Percentiles rank a stretch among this genome's conserved stretches.
These are phyloP conservation scores for Phytophthora tentaculata DNA, from an alignment of 352 stramenopile genomes.

Conservation along the genomic window DNA sequence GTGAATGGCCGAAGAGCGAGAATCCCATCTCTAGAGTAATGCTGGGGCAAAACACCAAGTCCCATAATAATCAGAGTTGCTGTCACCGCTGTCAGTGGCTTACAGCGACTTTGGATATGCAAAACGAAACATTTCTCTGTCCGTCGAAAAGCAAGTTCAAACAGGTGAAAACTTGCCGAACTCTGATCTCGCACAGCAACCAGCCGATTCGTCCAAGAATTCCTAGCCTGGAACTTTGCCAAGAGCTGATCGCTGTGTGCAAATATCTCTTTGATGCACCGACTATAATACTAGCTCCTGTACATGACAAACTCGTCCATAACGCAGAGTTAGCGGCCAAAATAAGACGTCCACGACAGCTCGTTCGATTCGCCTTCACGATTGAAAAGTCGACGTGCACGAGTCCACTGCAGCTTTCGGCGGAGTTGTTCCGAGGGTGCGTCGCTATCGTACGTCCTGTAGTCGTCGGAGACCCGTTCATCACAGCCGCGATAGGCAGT, in stretches of 20 bases:
- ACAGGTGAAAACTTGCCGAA: not conserved
- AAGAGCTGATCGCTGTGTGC: too few species aligned
- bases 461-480: slow-evolving; percentile 46
- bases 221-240: too few species aligned
- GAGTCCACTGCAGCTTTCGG: slow-evolving; percentile 38
- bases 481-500: slow-evolving; percentile 35
- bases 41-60: not conserved
- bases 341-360: slow-evolving; percentile 40
- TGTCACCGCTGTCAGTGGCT: not conserved
- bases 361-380: slow-evolving; percentile 35
- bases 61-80: not conserved
- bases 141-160: not conserved
- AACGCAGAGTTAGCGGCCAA: too few species aligned
- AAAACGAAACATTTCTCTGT: not conserved
- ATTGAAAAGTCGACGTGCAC: slow-evolving; percentile 41
- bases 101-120: not conserved
- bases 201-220: too few species aligned
- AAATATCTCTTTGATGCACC: too few species aligned
- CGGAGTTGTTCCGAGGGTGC: slow-evolving; percentile 29
- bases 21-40: not conserved
- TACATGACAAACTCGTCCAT: slow-evolving; percentile 40
- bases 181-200: too few species aligned
- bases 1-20: slow-evolving; percentile 2
- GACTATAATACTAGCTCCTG: too few species aligned
- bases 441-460: slow-evolving; percentile 42